Base-by-base conservation (phyloP, 192 early-diverging fungal genomes). In the Backusella circina region DNA sequence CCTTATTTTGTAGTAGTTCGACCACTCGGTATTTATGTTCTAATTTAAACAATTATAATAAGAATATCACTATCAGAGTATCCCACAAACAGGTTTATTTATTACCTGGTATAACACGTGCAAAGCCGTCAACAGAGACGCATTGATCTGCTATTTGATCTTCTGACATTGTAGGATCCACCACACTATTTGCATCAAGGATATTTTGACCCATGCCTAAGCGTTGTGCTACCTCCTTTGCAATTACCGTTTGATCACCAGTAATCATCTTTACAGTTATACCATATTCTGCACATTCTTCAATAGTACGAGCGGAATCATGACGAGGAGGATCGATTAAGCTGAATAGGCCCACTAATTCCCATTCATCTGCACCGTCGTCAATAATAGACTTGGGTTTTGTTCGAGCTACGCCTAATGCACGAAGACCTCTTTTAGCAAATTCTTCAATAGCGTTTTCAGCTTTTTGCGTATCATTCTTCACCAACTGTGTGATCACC, bases 261-360 rank as follows among this genome's bases (percentile, higher is more conserved):
- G 92, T 94, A 67, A 94, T 91, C 92, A 94, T 92, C 76, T 94
- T 94, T 73, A 92, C 90, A 1, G 82, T 72, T 41, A 94, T 86
- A 64, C 93, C 93, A 76, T 90, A 86, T 39, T 82, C 71, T 23
- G 82, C 50, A 73, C 91, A 93, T 41, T 90, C 89, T 35, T 71
- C 65, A 78, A 94, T 93, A 30, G 93, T 94, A 8, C 79, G 73
- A 6, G 86, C 91, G 51, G 92, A 92, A 73, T 92, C 92, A 18
- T 86, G 86, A 28, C 91, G 81, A 10, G 91, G 91, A 18, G 91
- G 90, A 76, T 91, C 91, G 51, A 92, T 75, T 44, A 93, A 82
- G 16, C 89, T 87, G 28, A 91, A 88, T 73, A 92, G 69, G 21
- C 90, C 91, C 28, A 93, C 83, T 28, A 93, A 73, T 68, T 89